Evolutionary conservation across 805 yeast genomes (phyloP).

Genomic region (Saturnispora saitoi): DNA sequence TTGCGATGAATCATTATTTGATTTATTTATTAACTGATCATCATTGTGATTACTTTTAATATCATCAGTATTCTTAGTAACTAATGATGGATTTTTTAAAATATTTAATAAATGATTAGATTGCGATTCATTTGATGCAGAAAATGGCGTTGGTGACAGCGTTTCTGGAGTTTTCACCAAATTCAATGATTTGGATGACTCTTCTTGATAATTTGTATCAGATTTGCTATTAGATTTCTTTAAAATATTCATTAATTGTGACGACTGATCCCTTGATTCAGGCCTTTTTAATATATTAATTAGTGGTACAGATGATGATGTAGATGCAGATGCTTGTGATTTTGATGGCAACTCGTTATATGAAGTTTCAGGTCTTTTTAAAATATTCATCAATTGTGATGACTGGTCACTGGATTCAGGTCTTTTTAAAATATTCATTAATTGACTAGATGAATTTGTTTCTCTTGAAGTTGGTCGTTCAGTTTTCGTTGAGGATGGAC

Average conservation of each 20-base stretch:
- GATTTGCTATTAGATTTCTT: not conserved
- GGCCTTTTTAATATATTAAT: not conserved
- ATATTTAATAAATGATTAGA: not conserved
- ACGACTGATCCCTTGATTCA: constrained; percentile 1
- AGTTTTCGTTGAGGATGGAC: constrained; percentile 7
- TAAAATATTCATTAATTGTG: constrained; percentile 4
- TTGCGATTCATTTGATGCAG: not conserved
- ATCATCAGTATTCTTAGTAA: not conserved
- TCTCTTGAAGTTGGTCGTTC: constrained; percentile 2
- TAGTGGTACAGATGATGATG: not conserved
- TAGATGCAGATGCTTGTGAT: not conserved
- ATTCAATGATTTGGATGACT: constrained; percentile 1
- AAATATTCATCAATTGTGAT: constrained; percentile 5
- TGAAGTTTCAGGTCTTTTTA: not conserved
- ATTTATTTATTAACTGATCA: not conserved
- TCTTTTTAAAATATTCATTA: constrained; percentile 8
- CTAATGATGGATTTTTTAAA: not conserved
- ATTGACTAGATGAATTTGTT: constrained; percentile 4
- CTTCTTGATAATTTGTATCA: not conserved
- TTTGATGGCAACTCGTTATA: not conserved
- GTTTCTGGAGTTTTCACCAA: constrained; percentile 3
- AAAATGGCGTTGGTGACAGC: not conserved
- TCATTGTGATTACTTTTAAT: too few relatives aligned
- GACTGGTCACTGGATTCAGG: constrained; percentile 1
- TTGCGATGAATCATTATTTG: not conserved